phyloP scores from a whole-genome alignment of 2,329 filamentous ascomycete species.

The Epichloe coenophiala region DNA sequence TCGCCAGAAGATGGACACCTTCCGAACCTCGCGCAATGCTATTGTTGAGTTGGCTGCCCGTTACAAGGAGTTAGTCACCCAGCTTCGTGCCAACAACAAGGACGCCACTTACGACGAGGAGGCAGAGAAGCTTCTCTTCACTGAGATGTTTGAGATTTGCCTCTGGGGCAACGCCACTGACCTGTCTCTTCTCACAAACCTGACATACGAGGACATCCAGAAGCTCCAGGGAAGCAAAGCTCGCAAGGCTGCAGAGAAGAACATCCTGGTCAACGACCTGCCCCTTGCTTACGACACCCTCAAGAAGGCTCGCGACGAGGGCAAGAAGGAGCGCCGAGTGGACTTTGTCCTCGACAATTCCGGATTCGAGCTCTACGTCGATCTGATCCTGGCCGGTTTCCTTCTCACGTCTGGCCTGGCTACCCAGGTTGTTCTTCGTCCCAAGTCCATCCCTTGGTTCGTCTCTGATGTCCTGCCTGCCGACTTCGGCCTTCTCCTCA shows the following conservation, averaged over 20 bases:
- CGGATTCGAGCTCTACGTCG: conserved; percentile 93
- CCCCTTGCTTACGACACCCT: conserved; percentile 56
- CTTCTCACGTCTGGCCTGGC: conserved; percentile 74
- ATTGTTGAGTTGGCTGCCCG: conserved; percentile 69
- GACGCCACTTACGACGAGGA: conserved; percentile 43
- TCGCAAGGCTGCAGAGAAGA: conserved; percentile 75
- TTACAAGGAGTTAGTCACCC: conserved; percentile 59
- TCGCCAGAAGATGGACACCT: conserved; percentile 81
- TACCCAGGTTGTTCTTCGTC: conserved; percentile 76
- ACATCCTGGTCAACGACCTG: conserved; percentile 83
- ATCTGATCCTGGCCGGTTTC: conserved; percentile 83
- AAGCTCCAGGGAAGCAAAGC: conserved; percentile 85
- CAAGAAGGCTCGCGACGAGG: conserved; percentile 47
- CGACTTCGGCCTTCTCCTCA: conserved; percentile 75
- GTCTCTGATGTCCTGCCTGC: conserved; percentile 84
- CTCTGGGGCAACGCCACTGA: conserved; percentile 97
- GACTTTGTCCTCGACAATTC: conserved; percentile 96
- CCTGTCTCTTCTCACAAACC: conserved; percentile 74
- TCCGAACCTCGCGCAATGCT: conserved; percentile 79
- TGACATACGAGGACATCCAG: conserved; percentile 93
- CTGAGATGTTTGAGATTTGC: conserved; percentile 91
- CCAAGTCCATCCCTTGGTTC: conserved; percentile 95
- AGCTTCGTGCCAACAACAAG: conserved; percentile 39
- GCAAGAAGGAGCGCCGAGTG: conserved; percentile 58
- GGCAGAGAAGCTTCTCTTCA: conserved; percentile 67